Base-by-base conservation (phyloP, 2,329 filamentous ascomycete genomes). In the Monosporascus sp. region DNA sequence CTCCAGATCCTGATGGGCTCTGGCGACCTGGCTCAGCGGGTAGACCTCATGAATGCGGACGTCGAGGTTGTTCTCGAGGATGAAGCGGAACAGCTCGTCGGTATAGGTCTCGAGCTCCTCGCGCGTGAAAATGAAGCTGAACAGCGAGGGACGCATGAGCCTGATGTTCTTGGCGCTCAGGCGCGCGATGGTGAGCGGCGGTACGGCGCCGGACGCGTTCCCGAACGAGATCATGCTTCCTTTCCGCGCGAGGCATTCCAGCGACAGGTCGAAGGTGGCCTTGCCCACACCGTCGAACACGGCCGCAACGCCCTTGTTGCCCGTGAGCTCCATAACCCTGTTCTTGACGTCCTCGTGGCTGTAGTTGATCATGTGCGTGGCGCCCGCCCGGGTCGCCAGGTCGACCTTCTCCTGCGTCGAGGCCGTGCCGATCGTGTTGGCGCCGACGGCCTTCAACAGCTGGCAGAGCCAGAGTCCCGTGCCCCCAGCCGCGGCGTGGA, bases 241-340 rank as follows among this genome's bases (percentile, higher is more conserved):
- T 75, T 95, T 95, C 58, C 85, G 70, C 60, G 85, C 88, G 51
- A 93, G 78, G 61, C 84, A 81, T 58, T 91, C 83, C 58, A 96
- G 68, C 63, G 86, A 87, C 20, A 82, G 77, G 60, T 96, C 89
- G 72, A 94, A 96, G 0, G 92, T 96, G 48, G 80, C 79, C 73
- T 90, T 90, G 14, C 91, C 92, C 3, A 96, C 89, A 6, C 89
- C 88, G 67, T 96, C 91, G 66, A 90, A 95, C 27, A 96, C 87
- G 9, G 86, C 90, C 58, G 83, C 81, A 2, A 87, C 85, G 7
- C 92, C 92, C 55, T 83, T 73, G 0, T 87, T 87, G 2, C 76
- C 81, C 0, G 90, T 96, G 48, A 89, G 83, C 66, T 88, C 79
- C 62, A 79, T 75, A 6, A 90, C 84, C 65, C 80, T 76, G 38